Conservation (phyloP, 305 asterid species). For the Coffea humblotiana region DNA sequence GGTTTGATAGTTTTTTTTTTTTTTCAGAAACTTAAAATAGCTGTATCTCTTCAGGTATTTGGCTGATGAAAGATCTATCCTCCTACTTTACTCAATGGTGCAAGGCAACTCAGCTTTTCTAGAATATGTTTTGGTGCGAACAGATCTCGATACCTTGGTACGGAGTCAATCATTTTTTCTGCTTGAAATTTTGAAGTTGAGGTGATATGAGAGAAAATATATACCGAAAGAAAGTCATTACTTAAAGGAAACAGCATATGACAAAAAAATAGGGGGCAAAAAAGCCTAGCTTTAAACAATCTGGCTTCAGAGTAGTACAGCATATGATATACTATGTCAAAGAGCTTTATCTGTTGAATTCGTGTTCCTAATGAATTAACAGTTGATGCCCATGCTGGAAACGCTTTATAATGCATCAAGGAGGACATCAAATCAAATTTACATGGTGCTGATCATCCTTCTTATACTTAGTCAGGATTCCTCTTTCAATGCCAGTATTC, state of each 20-base stretch:
- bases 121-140: constrained; percentile 77
- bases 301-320: not conserved
- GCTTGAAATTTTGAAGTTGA: not conserved
- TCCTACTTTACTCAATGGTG: constrained; percentile 81
- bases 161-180: constrained; percentile 23
- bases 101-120: constrained; percentile 84
- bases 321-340: not conserved
- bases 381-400: constrained; percentile 97
- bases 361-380: constrained; percentile 34
- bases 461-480: constrained; percentile 98
- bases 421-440: constrained; percentile 86
- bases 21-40: not conserved
- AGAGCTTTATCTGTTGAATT: not conserved
- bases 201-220: not conserved
- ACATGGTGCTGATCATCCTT: constrained; percentile 92
- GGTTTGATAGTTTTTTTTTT: not conserved
- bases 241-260: not conserved
- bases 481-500: constrained; percentile 86
- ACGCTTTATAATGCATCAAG: constrained; percentile 79
- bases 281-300: not conserved
- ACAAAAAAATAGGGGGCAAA: not conserved
- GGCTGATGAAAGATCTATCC: constrained; percentile 76
- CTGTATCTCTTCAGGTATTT: constrained; percentile 51
- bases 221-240: constrained; percentile 1
- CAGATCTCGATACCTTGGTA: constrained; percentile 94